Evolutionary conservation across 2,329 filamentous ascomycete species (phyloP).

Genomic region (Lachnellula occidentalis): DNA sequence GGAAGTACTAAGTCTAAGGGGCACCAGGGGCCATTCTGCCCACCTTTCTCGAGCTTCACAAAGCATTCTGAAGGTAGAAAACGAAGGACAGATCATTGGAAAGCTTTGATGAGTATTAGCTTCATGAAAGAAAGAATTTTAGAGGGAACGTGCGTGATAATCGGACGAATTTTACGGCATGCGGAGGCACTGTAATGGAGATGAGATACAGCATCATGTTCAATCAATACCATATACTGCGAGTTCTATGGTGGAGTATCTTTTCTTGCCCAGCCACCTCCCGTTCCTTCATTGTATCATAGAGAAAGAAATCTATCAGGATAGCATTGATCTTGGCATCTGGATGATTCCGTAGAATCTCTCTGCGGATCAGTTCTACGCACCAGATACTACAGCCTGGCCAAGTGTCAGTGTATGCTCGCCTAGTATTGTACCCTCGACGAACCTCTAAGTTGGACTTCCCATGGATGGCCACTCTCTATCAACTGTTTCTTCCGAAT

Average conservation of each 20-base stretch:
- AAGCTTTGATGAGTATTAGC: too few species aligned
- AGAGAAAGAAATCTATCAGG: conserved; percentile 94
- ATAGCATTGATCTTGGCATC: conserved; percentile 76
- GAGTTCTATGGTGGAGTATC: conserved; percentile 80
- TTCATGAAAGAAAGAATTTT: too few species aligned
- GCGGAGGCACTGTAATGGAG: neutral
- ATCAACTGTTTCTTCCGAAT: conserved; percentile 62
- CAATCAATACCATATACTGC: conserved; percentile 85
- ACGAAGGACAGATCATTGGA: too few species aligned
- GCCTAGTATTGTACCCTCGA: neutral
- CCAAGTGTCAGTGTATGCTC: neutral
- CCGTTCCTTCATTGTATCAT: conserved; percentile 85
- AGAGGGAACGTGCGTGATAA: too few species aligned
- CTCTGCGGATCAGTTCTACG: conserved; percentile 77
- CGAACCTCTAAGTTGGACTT: conserved; percentile 78
- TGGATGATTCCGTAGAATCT: conserved; percentile 71
- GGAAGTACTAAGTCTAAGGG: too few species aligned
- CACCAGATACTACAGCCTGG: conserved; percentile 91
- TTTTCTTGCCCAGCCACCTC: conserved; percentile 57
- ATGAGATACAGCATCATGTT: neutral
- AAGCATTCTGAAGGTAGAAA: too few species aligned
- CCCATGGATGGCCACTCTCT: conserved; percentile 68
- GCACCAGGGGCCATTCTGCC: too few species aligned
- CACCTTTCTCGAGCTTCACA: too few species aligned
- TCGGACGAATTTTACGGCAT: too few species aligned